A percentile compares a stretch with the other conserved stretches of the same genome.
These are phyloP conservation scores for Rheum nobile DNA, from an alignment of 148 eudicot genomes.

Conservation along the genomic window DNA sequence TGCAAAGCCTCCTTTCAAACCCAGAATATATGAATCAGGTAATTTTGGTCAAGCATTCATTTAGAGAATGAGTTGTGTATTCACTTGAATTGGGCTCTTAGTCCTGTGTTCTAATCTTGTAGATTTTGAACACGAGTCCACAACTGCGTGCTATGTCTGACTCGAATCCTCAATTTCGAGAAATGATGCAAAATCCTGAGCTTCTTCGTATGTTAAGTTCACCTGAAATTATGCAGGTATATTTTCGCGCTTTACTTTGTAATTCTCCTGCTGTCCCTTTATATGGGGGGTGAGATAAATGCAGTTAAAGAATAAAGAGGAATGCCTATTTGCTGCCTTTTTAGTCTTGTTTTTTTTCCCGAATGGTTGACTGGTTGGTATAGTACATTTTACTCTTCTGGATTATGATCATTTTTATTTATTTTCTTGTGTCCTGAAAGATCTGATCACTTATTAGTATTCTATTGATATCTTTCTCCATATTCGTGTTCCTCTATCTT, in stretches of 20 bases:
- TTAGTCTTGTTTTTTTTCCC: background rate
- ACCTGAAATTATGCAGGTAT: constrained; percentile 88
- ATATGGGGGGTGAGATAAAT: background rate
- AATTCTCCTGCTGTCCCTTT: background rate
- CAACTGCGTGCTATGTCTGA: constrained; percentile 74
- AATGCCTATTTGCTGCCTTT: background rate
- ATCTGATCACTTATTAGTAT: background rate
- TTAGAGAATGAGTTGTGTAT: background rate
- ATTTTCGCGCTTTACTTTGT: background rate
- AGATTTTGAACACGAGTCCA: constrained; percentile 34
- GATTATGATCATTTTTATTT: background rate
- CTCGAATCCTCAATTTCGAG: constrained; percentile 74
- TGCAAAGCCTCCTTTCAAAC: constrained; percentile 76
- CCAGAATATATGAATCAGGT: constrained; percentile 89
- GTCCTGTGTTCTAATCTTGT: background rate
- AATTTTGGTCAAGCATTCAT: background rate
- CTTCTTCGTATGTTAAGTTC: constrained; percentile 58
- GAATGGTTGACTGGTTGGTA: no score
- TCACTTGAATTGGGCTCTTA: background rate
- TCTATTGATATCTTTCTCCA: background rate
- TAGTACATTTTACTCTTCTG: no score
- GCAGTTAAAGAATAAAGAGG: background rate
- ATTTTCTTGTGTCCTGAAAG: background rate
- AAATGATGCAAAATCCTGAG: constrained; percentile 93
- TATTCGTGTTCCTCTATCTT: constrained; percentile 6